Evolutionary conservation across 192 early-diverging fungal species (phyloP), one percentile per base, ranked within the genome.

Genomic region (Coemansia reversa): DNA sequence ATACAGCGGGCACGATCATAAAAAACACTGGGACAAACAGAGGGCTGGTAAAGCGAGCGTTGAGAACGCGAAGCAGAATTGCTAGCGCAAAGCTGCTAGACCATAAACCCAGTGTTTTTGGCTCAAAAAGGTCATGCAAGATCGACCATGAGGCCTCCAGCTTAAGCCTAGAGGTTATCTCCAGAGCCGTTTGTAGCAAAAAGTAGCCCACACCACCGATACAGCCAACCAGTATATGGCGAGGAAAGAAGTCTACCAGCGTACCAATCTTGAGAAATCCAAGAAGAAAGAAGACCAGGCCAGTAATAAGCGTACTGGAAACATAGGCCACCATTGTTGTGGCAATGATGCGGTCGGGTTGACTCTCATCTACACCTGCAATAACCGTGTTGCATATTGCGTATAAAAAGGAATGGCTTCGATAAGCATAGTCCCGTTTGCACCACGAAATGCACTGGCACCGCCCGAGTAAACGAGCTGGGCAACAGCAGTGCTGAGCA

Each of bases 151-250:
- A 79, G 47, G 90, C 87, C 4, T 72, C 82, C 20, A 93, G 79
- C 30, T 84, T 74, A 4, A 95, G 55, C 53, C 82, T 72, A 1
- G 88, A 86, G 0, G 92, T 89, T 5, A 98, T 90, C 75, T 99
- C 97, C 22, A 99, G 77, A 19, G 88, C 97, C 0, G 97, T 99
- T 47, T 90, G 83, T 7, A 99, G 58, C 62, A 99, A 69, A 72
- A 99, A 99, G 86, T 93, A 93, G 27, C 94, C 94, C 19, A 97
- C 94, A 39, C 94, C 94, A 57, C 82, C 95, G 66, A 97, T 97
- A 72, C 93, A 97, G 22, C 94, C 95, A 20, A 97, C 93, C 5
- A 97, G 83, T 64, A 97, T 95, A 63, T 97, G 97, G 11, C 95
- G 76, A 22, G 92, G 92, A 56, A 94, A 94, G 68, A 91, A 94